Evolutionary conservation across 2,329 filamentous ascomycete species (phyloP).

Genomic region (Fusarium sp.): DNA sequence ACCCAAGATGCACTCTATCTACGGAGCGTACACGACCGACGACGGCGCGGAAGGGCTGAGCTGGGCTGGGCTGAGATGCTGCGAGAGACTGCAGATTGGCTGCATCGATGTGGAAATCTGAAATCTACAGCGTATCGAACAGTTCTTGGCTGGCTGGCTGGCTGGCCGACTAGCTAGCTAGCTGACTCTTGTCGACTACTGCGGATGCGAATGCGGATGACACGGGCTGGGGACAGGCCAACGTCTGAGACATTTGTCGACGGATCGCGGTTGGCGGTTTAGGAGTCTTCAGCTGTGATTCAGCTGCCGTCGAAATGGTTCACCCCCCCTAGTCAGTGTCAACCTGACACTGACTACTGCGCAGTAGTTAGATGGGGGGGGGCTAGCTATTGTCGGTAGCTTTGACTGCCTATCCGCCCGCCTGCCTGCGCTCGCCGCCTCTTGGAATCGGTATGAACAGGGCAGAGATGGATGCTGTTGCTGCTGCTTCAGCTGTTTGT

Average conservation of each 20-base stretch:
- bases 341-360: neutral
- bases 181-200: neutral
- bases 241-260: neutral
- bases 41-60: constrained; percentile 1
- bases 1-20: neutral
- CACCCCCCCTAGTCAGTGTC: neutral
- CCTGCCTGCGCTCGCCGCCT: neutral
- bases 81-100: neutral
- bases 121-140: constrained; percentile 3
- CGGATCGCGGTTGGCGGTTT: neutral
- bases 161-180: too few relatives aligned
- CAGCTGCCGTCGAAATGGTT: neutral
- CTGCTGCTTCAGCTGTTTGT: neutral
- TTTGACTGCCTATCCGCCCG: neutral
- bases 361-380: neutral
- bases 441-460: neutral
- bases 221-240: neutral
- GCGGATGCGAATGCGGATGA: neutral
- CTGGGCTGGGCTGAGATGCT: neutral
- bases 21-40: neutral
- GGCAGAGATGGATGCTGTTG: neutral
- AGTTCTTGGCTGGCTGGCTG: neutral
- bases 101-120: neutral
- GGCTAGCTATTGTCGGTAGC: neutral
- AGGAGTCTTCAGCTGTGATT: neutral